A percentile compares a stretch with the other conserved stretches of the same genome.
Conservation (phyloP, 2,329 filamentous ascomycete genomes). For the Davidsoniella virescens region DNA sequence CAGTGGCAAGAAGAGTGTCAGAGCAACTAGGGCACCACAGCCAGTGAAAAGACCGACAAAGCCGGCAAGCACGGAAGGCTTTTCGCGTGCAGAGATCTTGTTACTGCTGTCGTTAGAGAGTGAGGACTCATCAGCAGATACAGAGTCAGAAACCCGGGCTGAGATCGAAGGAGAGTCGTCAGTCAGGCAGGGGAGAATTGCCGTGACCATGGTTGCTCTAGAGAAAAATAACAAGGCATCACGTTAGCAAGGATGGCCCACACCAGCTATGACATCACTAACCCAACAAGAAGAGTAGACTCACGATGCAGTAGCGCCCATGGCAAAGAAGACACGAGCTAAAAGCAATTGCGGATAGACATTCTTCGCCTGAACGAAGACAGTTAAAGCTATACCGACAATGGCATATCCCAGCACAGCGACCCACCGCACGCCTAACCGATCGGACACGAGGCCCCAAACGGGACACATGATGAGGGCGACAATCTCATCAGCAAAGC, state of each 20-base stretch:
- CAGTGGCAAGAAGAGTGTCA: constrained; percentile 70
- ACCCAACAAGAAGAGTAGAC: constrained; percentile 16
- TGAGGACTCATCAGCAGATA: too few relatives aligned
- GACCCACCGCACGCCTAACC: constrained; percentile 56
- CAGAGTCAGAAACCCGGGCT: background rate
- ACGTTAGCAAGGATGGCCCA: background rate
- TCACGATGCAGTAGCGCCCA: constrained; percentile 79
- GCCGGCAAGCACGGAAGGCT: constrained; percentile 54
- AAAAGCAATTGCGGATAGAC: constrained; percentile 80
- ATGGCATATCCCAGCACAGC: constrained; percentile 66
- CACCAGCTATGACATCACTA: background rate
- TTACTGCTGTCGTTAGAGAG: too few relatives aligned
- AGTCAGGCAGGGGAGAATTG: constrained; percentile 62
- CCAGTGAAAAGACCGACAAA: constrained; percentile 87
- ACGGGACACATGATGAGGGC: constrained; percentile 64
- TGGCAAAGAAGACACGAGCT: constrained; percentile 70
- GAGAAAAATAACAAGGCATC: background rate
- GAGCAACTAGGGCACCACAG: constrained; percentile 72
- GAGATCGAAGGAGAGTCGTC: constrained; percentile 20
- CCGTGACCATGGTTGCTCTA: constrained; percentile 88
- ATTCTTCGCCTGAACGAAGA: constrained; percentile 73
- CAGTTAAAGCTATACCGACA: constrained; percentile 57
- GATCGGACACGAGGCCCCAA: constrained; percentile 66
- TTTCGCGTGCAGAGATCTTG: constrained; percentile 19
- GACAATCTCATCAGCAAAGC: constrained; percentile 71